A percentile compares a stretch with the other conserved stretches of the same genome.
phyloP scores from a whole-genome alignment of 495 filamentous ascomycete genomes.

The Penicillium turbatum region DNA sequence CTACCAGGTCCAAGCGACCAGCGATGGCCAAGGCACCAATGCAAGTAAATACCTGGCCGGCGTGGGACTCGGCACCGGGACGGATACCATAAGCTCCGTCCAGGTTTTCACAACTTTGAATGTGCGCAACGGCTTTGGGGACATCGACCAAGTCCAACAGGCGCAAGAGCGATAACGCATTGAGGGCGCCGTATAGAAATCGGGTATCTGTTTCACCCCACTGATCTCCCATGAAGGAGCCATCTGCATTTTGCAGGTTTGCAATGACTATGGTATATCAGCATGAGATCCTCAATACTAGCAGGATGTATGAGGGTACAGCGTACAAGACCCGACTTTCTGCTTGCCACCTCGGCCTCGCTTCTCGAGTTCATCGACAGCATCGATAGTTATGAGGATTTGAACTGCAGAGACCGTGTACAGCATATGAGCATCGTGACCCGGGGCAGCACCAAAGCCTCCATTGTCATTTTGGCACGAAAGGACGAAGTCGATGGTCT shows the following conservation, averaged over 20 bases:
- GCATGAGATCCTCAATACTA: slow-evolving; percentile 9
- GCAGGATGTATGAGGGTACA: slow-evolving; percentile 5
- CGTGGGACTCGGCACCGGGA: slow-evolving; percentile 86
- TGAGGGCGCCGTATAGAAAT: slow-evolving; percentile 85
- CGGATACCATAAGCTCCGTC: slow-evolving; percentile 89
- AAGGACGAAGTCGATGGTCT: slow-evolving; percentile 85
- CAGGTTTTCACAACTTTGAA: slow-evolving; percentile 80
- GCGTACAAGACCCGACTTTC: slow-evolving; percentile 69
- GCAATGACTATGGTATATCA: slow-evolving; percentile 63
- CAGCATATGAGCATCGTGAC: slow-evolving; percentile 92
- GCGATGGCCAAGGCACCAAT: slow-evolving; percentile 84
- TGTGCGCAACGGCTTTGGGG: slow-evolving; percentile 68
- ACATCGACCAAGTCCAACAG: slow-evolving; percentile 70
- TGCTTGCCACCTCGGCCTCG: slow-evolving; percentile 60
- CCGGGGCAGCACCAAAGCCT: slow-evolving; percentile 89
- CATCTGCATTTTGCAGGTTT: slow-evolving; percentile 74
- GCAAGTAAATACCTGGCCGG: slow-evolving; percentile 93
- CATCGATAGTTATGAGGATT: slow-evolving; percentile 79
- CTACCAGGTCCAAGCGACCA: slow-evolving; percentile 73
- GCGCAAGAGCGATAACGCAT: slow-evolving; percentile 76
- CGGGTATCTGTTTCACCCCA: slow-evolving; percentile 96
- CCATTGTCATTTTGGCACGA: slow-evolving; percentile 84
- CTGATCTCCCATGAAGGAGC: slow-evolving; percentile 87
- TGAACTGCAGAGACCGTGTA: slow-evolving; percentile 93
- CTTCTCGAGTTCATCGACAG: slow-evolving; percentile 73